These are phyloP conservation scores for Ascochyta clinopodiicola DNA, from an alignment of 2,329 filamentous ascomycete genomes.

Conservation along the genomic window DNA sequence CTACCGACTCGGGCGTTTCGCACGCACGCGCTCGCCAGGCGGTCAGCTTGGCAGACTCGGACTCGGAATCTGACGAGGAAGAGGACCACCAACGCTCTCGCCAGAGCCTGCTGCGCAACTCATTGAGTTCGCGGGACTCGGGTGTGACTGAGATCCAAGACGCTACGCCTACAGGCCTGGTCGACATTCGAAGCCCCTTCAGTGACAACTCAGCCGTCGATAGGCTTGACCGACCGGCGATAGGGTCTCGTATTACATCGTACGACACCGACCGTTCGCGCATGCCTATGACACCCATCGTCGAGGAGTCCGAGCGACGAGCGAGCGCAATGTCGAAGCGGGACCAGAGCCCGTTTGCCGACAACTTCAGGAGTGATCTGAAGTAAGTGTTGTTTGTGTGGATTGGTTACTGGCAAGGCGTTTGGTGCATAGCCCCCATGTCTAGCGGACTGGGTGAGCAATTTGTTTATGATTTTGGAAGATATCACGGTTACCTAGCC, in stretches of 20 bases:
- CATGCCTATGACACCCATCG: slow-evolving; percentile 53
- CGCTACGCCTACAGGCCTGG: slow-evolving; percentile 41
- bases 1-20: slow-evolving; percentile 39
- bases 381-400: slow-evolving; percentile 7
- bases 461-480: slow-evolving; percentile 11
- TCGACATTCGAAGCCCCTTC: slow-evolving; percentile 44
- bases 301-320: slow-evolving; percentile 52
- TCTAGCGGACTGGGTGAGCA: slow-evolving; percentile 20
- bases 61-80: slow-evolving; percentile 41
- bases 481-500: slow-evolving; percentile 19
- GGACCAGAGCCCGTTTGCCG: slow-evolving; percentile 45
- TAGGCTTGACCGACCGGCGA: slow-evolving; percentile 26
- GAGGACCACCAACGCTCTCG: slow-evolving; percentile 45
- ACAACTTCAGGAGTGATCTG: slow-evolving; percentile 32
- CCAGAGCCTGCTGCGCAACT: slow-evolving; percentile 39
- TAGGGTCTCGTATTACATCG: slow-evolving; percentile 41
- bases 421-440: slow-evolving; percentile 18
- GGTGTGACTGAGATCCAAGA: slow-evolving; percentile 44
- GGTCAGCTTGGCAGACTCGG: slow-evolving; percentile 31
- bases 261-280: slow-evolving; percentile 37
- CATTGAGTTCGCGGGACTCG: slow-evolving; percentile 35
- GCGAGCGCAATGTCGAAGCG: slow-evolving; percentile 40
- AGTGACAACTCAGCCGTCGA: slow-evolving; percentile 38
- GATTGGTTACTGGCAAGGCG: slow-evolving; percentile 14
- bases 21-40: slow-evolving; percentile 43